Percentiles rank a stretch among this genome's conserved stretches.
Evolutionary conservation across 208 protist species (phyloP).

Genomic region (Crithidia brevicula): DNA sequence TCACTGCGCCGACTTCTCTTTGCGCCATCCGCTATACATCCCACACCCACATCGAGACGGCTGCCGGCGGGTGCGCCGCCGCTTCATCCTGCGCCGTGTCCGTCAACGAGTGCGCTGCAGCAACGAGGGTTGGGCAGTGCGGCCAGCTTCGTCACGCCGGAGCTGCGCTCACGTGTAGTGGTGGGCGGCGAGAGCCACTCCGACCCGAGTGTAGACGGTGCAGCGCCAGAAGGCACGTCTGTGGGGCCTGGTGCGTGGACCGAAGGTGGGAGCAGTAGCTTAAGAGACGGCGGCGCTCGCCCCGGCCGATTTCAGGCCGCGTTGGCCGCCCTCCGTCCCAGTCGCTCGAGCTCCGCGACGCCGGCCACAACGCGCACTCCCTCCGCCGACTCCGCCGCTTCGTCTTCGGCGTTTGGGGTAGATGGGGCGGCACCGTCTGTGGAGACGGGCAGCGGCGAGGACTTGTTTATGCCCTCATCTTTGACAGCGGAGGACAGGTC

Average conservation of each 20-base stretch:
- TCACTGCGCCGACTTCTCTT: slow-evolving; percentile 17
- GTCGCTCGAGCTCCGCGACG: slow-evolving; percentile 12
- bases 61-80: slow-evolving; percentile 16
- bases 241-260: background rate
- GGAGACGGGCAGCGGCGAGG: slow-evolving; percentile 4
- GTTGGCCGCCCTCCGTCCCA: slow-evolving; percentile 30
- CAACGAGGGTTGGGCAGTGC: slow-evolving; percentile 25
- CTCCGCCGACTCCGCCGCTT: slow-evolving; percentile 6
- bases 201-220: background rate
- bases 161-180: slow-evolving; percentile 34
- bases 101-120: background rate
- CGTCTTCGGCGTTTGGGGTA: background rate
- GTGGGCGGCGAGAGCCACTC: background rate
- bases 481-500: slow-evolving; percentile 17
- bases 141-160: slow-evolving; percentile 21
- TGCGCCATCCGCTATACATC: background rate
- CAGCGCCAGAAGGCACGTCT: background rate
- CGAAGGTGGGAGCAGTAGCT: background rate
- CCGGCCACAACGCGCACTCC: slow-evolving; percentile 14
- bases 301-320: slow-evolving; percentile 27
- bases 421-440: background rate
- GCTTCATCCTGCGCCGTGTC: slow-evolving; percentile 14
- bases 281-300: background rate
- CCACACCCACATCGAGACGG: background rate
- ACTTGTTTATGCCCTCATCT: slow-evolving; percentile 36